phyloP scores from a whole-genome alignment of 495 filamentous ascomycete genomes.

The Aspergillus kassunensis region DNA sequence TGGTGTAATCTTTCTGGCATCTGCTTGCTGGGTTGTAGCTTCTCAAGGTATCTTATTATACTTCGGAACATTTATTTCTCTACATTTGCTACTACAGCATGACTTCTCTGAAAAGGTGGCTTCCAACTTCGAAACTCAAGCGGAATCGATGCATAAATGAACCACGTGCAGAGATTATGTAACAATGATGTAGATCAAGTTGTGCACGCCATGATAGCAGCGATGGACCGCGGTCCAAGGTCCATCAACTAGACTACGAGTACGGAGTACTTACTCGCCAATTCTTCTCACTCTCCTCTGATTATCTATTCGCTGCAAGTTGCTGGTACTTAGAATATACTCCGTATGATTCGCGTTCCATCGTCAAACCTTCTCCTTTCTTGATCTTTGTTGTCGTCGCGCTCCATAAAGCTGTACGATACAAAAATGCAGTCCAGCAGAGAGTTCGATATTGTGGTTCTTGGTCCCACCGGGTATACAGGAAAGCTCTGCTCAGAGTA shows the following conservation, averaged over 20 bases:
- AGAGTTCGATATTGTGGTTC: conserved; percentile 77
- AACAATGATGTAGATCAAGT: neutral
- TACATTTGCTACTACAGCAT: too few species aligned
- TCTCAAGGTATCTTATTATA: too few species aligned
- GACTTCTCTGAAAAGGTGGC: too few species aligned
- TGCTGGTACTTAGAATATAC: too few species aligned
- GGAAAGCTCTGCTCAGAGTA: conserved; percentile 74
- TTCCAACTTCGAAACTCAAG: too few species aligned
- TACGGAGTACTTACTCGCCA: neutral
- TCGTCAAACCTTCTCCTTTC: neutral
- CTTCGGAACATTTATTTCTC: too few species aligned
- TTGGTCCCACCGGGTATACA: conserved; percentile 86
- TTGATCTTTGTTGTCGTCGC: neutral
- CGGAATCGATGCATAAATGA: neutral
- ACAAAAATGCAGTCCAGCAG: conserved; percentile 40
- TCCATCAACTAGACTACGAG: neutral
- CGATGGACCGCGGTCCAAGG: neutral
- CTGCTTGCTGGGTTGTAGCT: too few species aligned
- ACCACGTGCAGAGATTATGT: neutral
- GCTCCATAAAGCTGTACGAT: neutral
- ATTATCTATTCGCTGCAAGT: neutral
- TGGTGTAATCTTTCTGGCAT: too few species aligned
- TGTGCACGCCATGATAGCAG: neutral
- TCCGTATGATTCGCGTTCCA: neutral
- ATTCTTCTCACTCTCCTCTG: neutral